Conservation (phyloP, 345 rosid species). For the Pistacia integerrima region DNA sequence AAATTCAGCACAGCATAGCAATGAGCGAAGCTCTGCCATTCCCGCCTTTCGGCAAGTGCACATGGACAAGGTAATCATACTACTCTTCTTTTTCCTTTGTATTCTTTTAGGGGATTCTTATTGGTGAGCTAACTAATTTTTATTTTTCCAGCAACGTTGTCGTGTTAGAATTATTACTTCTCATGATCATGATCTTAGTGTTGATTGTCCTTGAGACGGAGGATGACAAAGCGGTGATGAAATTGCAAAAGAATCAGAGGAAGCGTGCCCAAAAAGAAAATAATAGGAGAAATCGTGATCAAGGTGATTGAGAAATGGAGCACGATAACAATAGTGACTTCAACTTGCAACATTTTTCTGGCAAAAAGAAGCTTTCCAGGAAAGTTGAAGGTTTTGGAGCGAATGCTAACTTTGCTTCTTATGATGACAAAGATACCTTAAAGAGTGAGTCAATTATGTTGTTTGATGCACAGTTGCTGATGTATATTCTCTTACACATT, state of each 20-base stretch:
- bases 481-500: not conserved
- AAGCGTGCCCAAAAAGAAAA: slow-evolving; percentile 70
- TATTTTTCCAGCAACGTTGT: slow-evolving; percentile 61
- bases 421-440: slow-evolving; percentile 67
- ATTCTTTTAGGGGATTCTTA: slow-evolving; percentile 13
- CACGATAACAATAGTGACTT: slow-evolving; percentile 63
- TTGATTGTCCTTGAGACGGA: slow-evolving; percentile 75
- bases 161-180: slow-evolving; percentile 61
- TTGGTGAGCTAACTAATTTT: slow-evolving; percentile 18
- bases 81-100: slow-evolving; percentile 8
- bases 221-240: slow-evolving; percentile 60
- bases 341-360: slow-evolving; percentile 54
- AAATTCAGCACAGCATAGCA: slow-evolving; percentile 52
- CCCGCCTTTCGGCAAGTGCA: slow-evolving; percentile 55
- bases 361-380: slow-evolving; percentile 62
- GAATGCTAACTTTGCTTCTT: slow-evolving; percentile 52
- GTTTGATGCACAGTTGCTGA: not conserved
- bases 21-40: slow-evolving; percentile 54
- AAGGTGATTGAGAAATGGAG: slow-evolving; percentile 72
- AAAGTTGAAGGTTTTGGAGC: slow-evolving; percentile 70
- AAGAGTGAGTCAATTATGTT: slow-evolving; percentile 56
- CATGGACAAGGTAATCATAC: slow-evolving; percentile 59
- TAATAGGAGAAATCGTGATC: slow-evolving; percentile 68
- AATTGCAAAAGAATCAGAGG: slow-evolving; percentile 73
- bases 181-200: slow-evolving; percentile 66